These are phyloP conservation scores for Mortierella claussenii DNA, from an alignment of 192 early-diverging fungal species.

Conservation along the genomic window DNA sequence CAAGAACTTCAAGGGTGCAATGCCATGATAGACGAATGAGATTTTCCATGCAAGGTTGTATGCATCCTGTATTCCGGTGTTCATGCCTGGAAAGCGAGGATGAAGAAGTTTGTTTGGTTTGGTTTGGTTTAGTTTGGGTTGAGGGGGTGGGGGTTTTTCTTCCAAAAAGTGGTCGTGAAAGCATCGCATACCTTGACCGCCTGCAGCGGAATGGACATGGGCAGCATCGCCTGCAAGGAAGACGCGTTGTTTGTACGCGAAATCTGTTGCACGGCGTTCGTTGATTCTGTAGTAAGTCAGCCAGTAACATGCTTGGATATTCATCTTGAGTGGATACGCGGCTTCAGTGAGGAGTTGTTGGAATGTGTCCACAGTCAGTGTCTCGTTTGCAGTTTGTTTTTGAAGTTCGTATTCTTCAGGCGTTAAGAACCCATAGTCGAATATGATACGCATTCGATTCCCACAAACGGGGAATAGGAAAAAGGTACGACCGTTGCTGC, in stretches of 20 bases:
- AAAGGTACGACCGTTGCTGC: background rate
- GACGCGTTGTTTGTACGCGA: conserved; percentile 19
- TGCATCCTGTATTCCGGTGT: conserved; percentile 60
- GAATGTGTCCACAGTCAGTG: conserved; percentile 4
- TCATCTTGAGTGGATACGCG: background rate
- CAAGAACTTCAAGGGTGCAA: conserved; percentile 32
- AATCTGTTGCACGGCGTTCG: conserved; percentile 9
- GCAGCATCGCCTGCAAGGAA: conserved; percentile 46
- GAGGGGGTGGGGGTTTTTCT: too few relatives aligned
- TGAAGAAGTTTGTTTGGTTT: too few relatives aligned
- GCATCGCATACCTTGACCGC: conserved; percentile 49
- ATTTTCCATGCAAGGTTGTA: conserved; percentile 63
- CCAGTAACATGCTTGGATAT: conserved; percentile 6
- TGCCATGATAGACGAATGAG: conserved; percentile 46
- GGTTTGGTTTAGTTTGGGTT: too few relatives aligned
- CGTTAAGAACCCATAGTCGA: conserved; percentile 2
- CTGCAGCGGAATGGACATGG: conserved; percentile 41
- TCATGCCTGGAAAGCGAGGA: too few relatives aligned
- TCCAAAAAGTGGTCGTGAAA: too few relatives aligned
- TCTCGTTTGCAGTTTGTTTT: too few relatives aligned
- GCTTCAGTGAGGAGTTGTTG: background rate
- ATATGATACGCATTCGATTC: background rate
- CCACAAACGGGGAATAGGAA: conserved; percentile 5
- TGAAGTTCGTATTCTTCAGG: too few relatives aligned
- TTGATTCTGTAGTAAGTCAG: conserved; percentile 22